Conservation (phyloP, 192 early-diverging fungal species). For the Coemansia sp. region DNA sequence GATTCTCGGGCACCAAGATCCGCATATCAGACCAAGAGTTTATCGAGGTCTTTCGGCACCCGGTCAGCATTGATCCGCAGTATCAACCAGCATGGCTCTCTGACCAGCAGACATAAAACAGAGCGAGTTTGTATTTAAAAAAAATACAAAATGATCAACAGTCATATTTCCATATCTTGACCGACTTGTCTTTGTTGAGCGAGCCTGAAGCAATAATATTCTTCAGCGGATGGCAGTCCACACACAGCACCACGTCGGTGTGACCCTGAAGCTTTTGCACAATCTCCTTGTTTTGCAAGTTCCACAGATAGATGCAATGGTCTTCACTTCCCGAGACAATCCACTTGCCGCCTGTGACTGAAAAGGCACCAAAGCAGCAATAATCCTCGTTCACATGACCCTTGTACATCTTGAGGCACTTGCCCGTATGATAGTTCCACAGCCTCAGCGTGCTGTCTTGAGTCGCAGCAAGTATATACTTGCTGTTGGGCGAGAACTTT, state of each 20-base stretch:
- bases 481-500: constrained; percentile 98
- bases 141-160: constrained; percentile 8
- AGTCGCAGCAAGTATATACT: constrained; percentile 94
- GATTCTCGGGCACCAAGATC: constrained; percentile 89
- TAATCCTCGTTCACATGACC: constrained; percentile 91
- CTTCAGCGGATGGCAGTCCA: constrained; percentile 90
- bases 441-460: constrained; percentile 91
- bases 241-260: constrained; percentile 85
- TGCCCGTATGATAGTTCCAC: constrained; percentile 91
- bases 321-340: constrained; percentile 97
- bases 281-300: constrained; percentile 92
- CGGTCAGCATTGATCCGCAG: constrained; percentile 25
- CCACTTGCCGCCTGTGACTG: constrained; percentile 83
- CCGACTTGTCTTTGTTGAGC: constrained; percentile 85
- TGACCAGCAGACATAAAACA: constrained; percentile 5
- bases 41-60: constrained; percentile 45
- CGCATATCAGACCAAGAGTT: constrained; percentile 93
- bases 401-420: constrained; percentile 92
- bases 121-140: not conserved
- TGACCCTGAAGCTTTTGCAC: constrained; percentile 94
- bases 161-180: constrained; percentile 78
- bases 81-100: constrained; percentile 31
- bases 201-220: constrained; percentile 96
- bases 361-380: constrained; percentile 93
- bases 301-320: constrained; percentile 93